Base-by-base conservation (phyloP, 1,139 yeast species). In the Debaryomycetaceae sp. region DNA sequence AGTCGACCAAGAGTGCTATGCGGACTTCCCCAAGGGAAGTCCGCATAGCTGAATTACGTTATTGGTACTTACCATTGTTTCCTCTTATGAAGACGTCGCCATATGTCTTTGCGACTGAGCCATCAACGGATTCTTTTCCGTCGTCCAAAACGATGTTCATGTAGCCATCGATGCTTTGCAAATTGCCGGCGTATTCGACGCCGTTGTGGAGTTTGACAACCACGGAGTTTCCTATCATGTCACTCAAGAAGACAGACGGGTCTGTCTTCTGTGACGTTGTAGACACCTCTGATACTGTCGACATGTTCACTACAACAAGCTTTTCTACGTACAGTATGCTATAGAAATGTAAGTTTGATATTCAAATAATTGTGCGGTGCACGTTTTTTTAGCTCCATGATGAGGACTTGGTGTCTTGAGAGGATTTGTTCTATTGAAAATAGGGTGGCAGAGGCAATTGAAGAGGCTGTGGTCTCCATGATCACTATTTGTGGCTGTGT, bases 11-110 rank as follows among this genome's bases (percentile, higher is more conserved):
- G n/a, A n/a, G n/a, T n/a, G n/a, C n/a, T n/a, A n/a, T n/a, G n/a
- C n/a, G n/a, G n/a, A n/a, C n/a, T n/a, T n/a, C n/a, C n/a, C n/a
- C n/a, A n/a, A n/a, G n/a, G n/a, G n/a, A n/a, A n/a, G n/a, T n/a
- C n/a, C n/a, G n/a, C n/a, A n/a, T n/a, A n/a, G n/a, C n/a, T n/a
- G n/a, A n/a, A n/a, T n/a, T n/a, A n/a, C n/a, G 11, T 22, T 8
- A 31, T 18, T 14, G 8, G 35, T 59, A 82, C 81, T 67, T 72
- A 73, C 95, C 95, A 63, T 88, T 87, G 60, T 92, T 87, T 32
- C 98, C 98, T 65, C 98, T 82, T 47, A 92, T 80, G 61, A 92
- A 94, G 15, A 91, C 94, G 61, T 92, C 98, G 31, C 88, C 91
- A 55, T 83, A 87, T 34, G 72, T 73, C 41, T 61, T 60, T 43